Percentiles rank a stretch among this genome's conserved stretches.
Conservation (phyloP, 2,329 filamentous ascomycete genomes). For the Alternaria sp. region DNA sequence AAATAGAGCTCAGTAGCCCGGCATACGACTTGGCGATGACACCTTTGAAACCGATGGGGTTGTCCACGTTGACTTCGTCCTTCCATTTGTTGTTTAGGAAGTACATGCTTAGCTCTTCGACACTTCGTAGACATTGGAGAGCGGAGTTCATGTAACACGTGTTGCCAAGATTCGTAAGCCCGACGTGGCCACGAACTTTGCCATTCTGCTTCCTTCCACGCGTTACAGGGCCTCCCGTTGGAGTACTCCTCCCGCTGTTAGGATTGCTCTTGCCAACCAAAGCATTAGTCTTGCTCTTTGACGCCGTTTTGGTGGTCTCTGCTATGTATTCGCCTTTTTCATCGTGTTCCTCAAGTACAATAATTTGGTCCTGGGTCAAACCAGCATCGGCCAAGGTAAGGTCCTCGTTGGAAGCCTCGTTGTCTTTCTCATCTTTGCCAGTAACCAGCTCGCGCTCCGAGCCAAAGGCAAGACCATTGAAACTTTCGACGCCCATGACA, state of each 20-base stretch:
- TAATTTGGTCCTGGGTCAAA: constrained; percentile 74
- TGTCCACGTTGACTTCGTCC: constrained; percentile 82
- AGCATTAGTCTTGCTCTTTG: constrained; percentile 52
- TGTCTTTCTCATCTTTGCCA: constrained; percentile 73
- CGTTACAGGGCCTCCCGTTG: constrained; percentile 70
- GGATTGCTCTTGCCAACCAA: constrained; percentile 51
- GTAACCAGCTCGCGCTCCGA: constrained; percentile 71
- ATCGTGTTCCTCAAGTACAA: constrained; percentile 84
- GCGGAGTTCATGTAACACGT: constrained; percentile 99
- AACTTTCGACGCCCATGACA: constrained; percentile 68
- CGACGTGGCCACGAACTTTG: constrained; percentile 77
- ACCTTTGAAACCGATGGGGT: constrained; percentile 85
- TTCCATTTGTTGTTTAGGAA: constrained; percentile 76
- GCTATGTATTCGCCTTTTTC: constrained; percentile 63
- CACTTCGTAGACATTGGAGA: constrained; percentile 90
- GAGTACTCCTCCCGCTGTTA: constrained; percentile 72
- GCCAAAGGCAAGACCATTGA: constrained; percentile 68
- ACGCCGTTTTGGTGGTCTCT: constrained; percentile 54
- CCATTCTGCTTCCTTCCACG: constrained; percentile 76
- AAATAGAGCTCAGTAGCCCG: constrained; percentile 78
- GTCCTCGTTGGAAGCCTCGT: constrained; percentile 79
- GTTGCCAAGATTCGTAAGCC: constrained; percentile 90
- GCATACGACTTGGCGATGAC: constrained; percentile 87
- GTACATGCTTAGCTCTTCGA: constrained; percentile 92
- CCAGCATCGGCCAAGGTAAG: constrained; percentile 71